A percentile compares a stretch with the other conserved stretches of the same genome.
These are phyloP conservation scores for Populus hybrid DNA, from an alignment of 441 rosid species.

Conservation along the genomic window DNA sequence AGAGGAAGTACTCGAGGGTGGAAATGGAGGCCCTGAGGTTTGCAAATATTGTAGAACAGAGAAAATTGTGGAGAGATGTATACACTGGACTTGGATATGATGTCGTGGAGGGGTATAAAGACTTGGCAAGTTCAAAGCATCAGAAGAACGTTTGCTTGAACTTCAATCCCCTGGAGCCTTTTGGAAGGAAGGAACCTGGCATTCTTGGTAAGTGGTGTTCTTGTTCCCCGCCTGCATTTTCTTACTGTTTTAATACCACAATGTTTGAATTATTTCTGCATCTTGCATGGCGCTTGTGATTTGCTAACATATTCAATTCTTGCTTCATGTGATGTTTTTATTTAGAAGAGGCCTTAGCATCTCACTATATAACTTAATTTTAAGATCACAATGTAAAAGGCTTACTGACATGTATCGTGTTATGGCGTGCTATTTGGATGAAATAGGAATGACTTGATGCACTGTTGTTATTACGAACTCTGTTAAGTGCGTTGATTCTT, in stretches of 20 bases:
- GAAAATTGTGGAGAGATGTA: slow-evolving; percentile 53
- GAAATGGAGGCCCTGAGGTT: slow-evolving; percentile 77
- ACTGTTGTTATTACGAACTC: background rate
- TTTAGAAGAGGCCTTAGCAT: background rate
- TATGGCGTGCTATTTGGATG: background rate
- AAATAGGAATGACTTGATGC: background rate
- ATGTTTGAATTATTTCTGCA: background rate
- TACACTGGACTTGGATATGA: slow-evolving; percentile 49
- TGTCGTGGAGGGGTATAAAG: slow-evolving; percentile 51
- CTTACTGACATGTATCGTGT: background rate
- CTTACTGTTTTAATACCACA: background rate
- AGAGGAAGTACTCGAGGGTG: slow-evolving; percentile 48
- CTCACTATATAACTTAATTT: too few species aligned
- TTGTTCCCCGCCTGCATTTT: background rate
- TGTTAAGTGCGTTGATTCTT: background rate
- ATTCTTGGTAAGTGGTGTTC: slow-evolving; percentile 44
- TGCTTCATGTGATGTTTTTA: slow-evolving; percentile 1
- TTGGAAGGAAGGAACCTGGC: slow-evolving; percentile 34
- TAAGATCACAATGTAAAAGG: background rate
- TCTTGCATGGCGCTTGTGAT: background rate
- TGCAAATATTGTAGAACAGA: slow-evolving; percentile 50
- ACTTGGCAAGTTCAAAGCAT: slow-evolving; percentile 40
- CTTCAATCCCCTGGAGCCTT: slow-evolving; percentile 23
- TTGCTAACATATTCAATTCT: background rate
- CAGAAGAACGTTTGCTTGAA: slow-evolving; percentile 34